Evolutionary conservation across 1,284 basidiomycete genomes (phyloP).

Genomic region (Rhizoctonia solani): DNA sequence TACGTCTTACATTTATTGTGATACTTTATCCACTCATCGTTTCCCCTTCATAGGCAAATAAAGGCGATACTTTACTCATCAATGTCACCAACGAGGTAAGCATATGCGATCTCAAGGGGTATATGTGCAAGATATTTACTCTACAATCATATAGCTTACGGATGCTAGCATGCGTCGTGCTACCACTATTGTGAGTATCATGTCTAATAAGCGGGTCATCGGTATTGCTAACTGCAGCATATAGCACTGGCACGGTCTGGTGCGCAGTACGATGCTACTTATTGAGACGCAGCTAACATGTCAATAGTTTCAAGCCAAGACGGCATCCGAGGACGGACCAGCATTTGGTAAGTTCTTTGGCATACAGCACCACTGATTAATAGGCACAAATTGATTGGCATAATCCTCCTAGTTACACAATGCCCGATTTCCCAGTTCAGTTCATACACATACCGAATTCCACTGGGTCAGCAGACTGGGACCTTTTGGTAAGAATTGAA

Average conservation of each 20-base stretch:
- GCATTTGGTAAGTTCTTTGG: slow-evolving; percentile 18
- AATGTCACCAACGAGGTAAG: slow-evolving; percentile 29
- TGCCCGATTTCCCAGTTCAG: slow-evolving; percentile 30
- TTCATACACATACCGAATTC: slow-evolving; percentile 29
- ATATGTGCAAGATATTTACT: not conserved
- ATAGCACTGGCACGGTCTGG: slow-evolving; percentile 33
- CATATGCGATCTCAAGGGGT: not conserved
- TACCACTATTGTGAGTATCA: slow-evolving; percentile 21
- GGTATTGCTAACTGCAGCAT: not conserved
- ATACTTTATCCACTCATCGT: not conserved
- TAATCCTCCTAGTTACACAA: slow-evolving; percentile 14
- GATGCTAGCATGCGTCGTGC: slow-evolving; percentile 26
- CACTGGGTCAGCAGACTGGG: slow-evolving; percentile 22
- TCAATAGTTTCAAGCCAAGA: slow-evolving; percentile 18
- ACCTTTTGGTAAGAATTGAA: slow-evolving; percentile 31
- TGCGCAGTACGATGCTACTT: not conserved
- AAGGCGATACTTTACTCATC: slow-evolving; percentile 20
- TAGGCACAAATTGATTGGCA: not conserved
- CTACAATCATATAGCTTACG: not conserved
- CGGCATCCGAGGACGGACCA: slow-evolving; percentile 24
- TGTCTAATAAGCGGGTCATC: too few species aligned
- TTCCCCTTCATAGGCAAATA: slow-evolving; percentile 6
- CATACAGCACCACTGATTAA: not conserved
- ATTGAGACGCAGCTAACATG: not conserved
- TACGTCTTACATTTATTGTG: not conserved